Evolutionary conservation across 2,329 filamentous ascomycete species (phyloP).

Genomic region (Fusarium nanum): DNA sequence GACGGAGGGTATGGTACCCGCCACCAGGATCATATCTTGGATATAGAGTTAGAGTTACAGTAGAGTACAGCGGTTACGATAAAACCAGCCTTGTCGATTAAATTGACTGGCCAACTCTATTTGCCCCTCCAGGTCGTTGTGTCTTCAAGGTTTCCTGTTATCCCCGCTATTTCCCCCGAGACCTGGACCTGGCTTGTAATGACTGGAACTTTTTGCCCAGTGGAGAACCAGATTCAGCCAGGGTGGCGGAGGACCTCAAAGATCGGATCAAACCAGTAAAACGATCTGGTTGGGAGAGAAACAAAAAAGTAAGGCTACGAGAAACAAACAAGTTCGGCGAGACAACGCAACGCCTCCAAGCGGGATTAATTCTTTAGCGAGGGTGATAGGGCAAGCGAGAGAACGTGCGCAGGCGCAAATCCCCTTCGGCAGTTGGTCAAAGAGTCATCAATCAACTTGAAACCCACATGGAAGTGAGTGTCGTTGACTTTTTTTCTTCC

Average conservation of each 20-base stretch:
- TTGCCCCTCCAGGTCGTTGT: neutral
- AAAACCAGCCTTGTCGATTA: neutral
- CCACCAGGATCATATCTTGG: neutral
- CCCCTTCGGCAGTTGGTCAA: constrained; percentile 7
- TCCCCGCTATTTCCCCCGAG: neutral
- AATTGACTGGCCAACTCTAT: neutral
- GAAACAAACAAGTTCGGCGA: neutral
- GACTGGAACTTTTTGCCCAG: neutral
- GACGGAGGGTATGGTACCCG: neutral
- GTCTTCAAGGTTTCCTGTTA: neutral
- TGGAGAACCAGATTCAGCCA: neutral
- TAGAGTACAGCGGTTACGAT: neutral
- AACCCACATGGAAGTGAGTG: neutral
- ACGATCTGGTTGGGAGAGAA: neutral
- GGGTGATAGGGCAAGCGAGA: neutral
- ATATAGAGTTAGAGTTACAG: neutral
- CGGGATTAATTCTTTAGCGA: neutral
- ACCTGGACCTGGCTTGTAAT: neutral
- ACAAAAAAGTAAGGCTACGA: neutral
- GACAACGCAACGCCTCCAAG: neutral
- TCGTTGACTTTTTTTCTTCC: neutral
- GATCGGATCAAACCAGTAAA: constrained; percentile 1
- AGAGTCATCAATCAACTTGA: neutral
- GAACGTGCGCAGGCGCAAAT: constrained; percentile 6
- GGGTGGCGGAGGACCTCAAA: neutral